These are phyloP conservation scores for Vaccinium darrowii DNA, from an alignment of 148 eudicot genomes.

Conservation along the genomic window DNA sequence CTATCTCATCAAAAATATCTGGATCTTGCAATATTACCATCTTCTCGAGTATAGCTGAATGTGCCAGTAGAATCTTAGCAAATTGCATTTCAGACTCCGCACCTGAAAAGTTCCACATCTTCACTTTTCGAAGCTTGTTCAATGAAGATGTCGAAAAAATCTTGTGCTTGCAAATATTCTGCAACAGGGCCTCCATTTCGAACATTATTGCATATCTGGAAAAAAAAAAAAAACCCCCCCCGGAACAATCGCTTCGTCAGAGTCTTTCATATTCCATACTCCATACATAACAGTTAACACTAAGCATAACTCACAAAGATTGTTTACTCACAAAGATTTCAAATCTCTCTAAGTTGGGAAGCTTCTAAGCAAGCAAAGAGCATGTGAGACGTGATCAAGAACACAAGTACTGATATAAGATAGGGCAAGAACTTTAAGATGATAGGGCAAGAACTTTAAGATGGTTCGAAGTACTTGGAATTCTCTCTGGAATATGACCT, in stretches of 20 bases:
- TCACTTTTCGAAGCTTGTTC: background rate
- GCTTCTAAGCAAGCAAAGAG: conserved; percentile 1
- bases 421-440: background rate
- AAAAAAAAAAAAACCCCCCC: background rate
- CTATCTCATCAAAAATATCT: no score
- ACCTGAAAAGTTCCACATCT: background rate
- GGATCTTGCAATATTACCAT: no score
- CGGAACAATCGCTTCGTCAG: background rate
- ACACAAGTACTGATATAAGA: background rate
- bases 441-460: background rate
- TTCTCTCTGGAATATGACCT: background rate
- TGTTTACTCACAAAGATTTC: background rate
- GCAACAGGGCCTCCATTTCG: background rate
- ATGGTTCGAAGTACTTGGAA: background rate
- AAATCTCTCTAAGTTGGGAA: background rate
- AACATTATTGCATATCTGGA: background rate
- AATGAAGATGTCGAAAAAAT: background rate
- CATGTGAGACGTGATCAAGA: background rate
- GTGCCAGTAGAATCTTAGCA: no score
- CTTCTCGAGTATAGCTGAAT: no score
- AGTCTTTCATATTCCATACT: background rate
- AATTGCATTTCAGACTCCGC: no score
- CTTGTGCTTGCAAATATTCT: background rate
- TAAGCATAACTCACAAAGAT: background rate
- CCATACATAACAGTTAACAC: background rate